Base-by-base conservation (phyloP, 257 asterid species). In the Lantana camara region DNA sequence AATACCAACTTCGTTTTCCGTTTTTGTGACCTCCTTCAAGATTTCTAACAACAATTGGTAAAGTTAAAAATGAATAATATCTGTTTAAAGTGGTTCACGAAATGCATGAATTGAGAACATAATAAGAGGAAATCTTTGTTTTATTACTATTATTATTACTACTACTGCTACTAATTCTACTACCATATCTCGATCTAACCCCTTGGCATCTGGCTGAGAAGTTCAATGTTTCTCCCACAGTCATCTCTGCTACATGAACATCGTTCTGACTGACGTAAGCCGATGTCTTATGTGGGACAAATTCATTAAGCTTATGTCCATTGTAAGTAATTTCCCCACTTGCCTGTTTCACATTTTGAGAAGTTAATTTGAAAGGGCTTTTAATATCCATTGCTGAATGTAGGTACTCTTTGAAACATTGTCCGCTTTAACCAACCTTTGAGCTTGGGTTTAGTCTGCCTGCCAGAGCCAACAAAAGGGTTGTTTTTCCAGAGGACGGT, bases 261-360 rank as follows among this genome's bases (percentile, higher is more conserved):
- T 94, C 99, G 58, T 86, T 86, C 72, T 94, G 99, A 72, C 99
- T 94, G 30, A 94, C 86, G 77, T 90, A 94, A 3, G 97, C 99
- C 0, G 99, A 90, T 21, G 99, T 90, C 63, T 88, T 94, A 2
- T 76, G 89, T 1, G 99, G 91, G 4, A 90, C 92, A 62, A 94
- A 94, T 40, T 94, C 99, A 23, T 73, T 37, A 2, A 94, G 68
- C 63, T 41, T 41, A 41, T 90, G 93, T 5, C 99, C 99, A 21
- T 94, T 90, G 80, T 94, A 94, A 3, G 95, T 78, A 55, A 88
- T 81, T 63, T 84, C 90, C 70, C 96, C 99, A 38, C 59, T 71
- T 4, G 65, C 75, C 99, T 94, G 89, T 62, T 35, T 11, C 64
- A 75, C 38, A 62, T 17, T 44, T 16, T n/a, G 9, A 21, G 52